Conservation (phyloP, 202 grass and related monocot genomes). For the Cymbopogon flexuosus region DNA sequence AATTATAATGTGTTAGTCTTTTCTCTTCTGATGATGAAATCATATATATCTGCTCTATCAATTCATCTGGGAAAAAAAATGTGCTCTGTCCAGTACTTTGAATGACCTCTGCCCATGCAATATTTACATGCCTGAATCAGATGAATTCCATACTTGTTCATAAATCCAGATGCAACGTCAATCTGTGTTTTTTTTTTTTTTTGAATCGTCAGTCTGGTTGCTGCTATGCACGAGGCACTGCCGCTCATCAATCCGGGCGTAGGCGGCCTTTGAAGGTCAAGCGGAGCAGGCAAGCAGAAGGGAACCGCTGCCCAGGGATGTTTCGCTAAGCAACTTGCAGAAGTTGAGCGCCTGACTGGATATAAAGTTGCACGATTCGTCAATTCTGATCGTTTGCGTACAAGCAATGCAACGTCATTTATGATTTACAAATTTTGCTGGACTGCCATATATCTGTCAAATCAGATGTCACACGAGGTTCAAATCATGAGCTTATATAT, state of each 20-base stretch:
- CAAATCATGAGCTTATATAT: background rate
- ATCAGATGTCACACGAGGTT: constrained; percentile 8
- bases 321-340: too few relatives aligned
- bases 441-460: background rate
- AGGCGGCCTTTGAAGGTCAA: too few relatives aligned
- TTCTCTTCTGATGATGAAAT: background rate
- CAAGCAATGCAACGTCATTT: background rate
- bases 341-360: too few relatives aligned
- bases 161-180: background rate
- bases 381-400: background rate
- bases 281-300: too few relatives aligned
- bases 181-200: too few relatives aligned
- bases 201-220: background rate
- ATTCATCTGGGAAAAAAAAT: background rate
- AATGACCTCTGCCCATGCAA: background rate
- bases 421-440: background rate
- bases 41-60: background rate
- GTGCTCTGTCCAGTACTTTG: background rate
- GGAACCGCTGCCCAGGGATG: too few relatives aligned
- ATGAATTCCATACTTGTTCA: background rate
- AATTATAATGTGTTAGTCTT: background rate
- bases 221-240: too few relatives aligned
- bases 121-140: background rate
- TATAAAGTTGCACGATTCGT: too few relatives aligned
- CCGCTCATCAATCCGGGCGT: too few relatives aligned